Percentiles rank a stretch among this genome's conserved stretches.
Evolutionary conservation across 495 filamentous ascomycete species (phyloP).

Genomic region (Neurospora sp.): DNA sequence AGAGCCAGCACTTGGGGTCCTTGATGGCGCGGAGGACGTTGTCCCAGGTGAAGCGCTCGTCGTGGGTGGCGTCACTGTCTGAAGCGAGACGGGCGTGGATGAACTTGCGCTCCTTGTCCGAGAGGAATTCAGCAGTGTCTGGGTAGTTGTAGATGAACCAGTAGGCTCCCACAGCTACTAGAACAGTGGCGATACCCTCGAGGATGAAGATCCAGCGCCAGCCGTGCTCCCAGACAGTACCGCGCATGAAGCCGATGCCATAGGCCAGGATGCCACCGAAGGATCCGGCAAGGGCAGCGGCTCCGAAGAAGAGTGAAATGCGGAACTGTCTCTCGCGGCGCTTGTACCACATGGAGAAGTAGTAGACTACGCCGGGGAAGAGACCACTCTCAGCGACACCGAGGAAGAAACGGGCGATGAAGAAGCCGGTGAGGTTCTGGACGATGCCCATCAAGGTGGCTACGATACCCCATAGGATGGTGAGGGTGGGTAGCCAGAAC

Average conservation of each 20-base stretch:
- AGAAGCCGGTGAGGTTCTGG: constrained; percentile 54
- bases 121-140: constrained; percentile 55
- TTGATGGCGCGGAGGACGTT: constrained; percentile 53
- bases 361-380: constrained; percentile 70
- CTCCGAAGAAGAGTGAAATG: constrained; percentile 65
- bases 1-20: constrained; percentile 68
- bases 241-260: constrained; percentile 50
- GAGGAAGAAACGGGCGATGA: constrained; percentile 53
- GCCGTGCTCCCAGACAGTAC: constrained; percentile 53
- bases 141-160: constrained; percentile 69
- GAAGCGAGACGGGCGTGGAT: constrained; percentile 50
- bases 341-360: constrained; percentile 81
- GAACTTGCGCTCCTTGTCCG: constrained; percentile 49
- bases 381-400: constrained; percentile 48
- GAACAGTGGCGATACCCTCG: constrained; percentile 59
- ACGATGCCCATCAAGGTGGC: constrained; percentile 62
- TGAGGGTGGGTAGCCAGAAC: constrained; percentile 42
- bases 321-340: constrained; percentile 60
- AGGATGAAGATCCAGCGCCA: constrained; percentile 85
- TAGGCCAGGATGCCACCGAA: constrained; percentile 72
- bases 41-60: constrained; percentile 56
- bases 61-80: constrained; percentile 48
- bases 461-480: constrained; percentile 45
- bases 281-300: constrained; percentile 64
- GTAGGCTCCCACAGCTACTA: constrained; percentile 52